These are phyloP conservation scores for Suillus ampliporus DNA, from an alignment of 768 basidiomycete species.

Conservation along the genomic window DNA sequence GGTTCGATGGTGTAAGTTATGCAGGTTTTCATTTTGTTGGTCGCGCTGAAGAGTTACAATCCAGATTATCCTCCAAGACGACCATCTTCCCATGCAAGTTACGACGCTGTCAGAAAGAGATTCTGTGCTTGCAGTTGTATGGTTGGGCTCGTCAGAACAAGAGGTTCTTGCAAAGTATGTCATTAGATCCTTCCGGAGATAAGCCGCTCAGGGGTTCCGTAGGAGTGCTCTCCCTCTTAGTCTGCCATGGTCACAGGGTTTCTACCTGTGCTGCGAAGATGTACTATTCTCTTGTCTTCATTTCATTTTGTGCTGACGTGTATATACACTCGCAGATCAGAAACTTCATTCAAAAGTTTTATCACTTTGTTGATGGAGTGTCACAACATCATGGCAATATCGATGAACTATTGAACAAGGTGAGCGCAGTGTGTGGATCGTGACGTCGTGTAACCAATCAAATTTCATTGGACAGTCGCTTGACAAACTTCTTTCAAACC, in stretches of 20 bases:
- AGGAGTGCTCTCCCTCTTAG: constrained; percentile 70
- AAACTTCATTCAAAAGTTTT: constrained; percentile 91
- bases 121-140: constrained; percentile 79
- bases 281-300: constrained; percentile 41
- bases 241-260: constrained; percentile 95
- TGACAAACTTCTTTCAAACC: constrained; percentile 77
- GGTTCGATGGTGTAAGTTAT: constrained; percentile 76
- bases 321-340: constrained; percentile 61
- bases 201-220: constrained; percentile 11
- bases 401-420: constrained; percentile 90
- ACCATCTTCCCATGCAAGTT: constrained; percentile 86
- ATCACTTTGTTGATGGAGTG: constrained; percentile 95
- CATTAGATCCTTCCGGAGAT: constrained; percentile 9
- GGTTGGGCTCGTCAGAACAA: constrained; percentile 75
- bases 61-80: constrained; percentile 86
- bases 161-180: constrained; percentile 60
- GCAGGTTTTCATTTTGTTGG: neutral
- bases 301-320: neutral
- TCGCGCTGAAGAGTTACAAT: constrained; percentile 5
- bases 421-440: constrained; percentile 33
- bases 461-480: constrained; percentile 62
- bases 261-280: constrained; percentile 92
- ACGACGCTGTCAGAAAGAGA: constrained; percentile 66
- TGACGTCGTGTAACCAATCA: constrained; percentile 5
- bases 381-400: constrained; percentile 90